phyloP scores from a whole-genome alignment of 176 grass and related monocot species.

The Carex myosuroides region DNA sequence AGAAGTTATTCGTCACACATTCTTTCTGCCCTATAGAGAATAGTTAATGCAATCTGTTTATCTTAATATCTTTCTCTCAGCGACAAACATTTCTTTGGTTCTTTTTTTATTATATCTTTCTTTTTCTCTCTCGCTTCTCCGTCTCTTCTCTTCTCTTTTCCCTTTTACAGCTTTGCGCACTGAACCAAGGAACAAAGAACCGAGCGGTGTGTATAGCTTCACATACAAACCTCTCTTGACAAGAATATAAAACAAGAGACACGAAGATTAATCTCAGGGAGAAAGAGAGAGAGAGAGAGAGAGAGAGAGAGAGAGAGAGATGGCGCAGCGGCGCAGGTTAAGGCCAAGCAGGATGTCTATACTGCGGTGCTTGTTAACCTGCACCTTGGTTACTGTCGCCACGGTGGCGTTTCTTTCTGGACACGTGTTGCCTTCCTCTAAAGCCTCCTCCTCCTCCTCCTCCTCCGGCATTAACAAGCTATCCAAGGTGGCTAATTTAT shows the following conservation, averaged over 20 bases:
- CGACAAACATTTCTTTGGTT: not conserved
- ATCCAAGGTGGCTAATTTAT: slow-evolving; percentile 19
- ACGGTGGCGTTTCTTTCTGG: slow-evolving; percentile 12
- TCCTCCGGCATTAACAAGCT: not conserved
- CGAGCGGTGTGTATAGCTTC: not conserved
- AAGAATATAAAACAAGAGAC: not conserved
- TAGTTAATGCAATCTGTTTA: slow-evolving; percentile 6
- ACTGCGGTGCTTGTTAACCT: slow-evolving; percentile 22
- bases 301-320: not conserved
- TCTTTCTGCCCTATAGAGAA: not conserved
- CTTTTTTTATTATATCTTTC: not conserved
- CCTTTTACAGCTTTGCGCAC: slow-evolving; percentile 5
- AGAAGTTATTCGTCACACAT: not conserved
- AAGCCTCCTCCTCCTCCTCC: not conserved
- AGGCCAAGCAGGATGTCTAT: slow-evolving; percentile 11
- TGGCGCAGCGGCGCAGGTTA: slow-evolving; percentile 17
- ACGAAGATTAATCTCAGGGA: not conserved
- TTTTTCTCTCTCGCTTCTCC: not conserved
- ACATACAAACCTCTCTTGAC: not conserved
- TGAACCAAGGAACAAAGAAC: slow-evolving; percentile 6
- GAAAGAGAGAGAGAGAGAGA: not conserved
- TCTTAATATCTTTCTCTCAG: not conserved
- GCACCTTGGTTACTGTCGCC: slow-evolving; percentile 13
- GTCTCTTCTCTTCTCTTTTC: not conserved
- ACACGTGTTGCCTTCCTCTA: slow-evolving; percentile 20